Conservation (phyloP, 257 asterid species). For the Solanum neorickii region DNA sequence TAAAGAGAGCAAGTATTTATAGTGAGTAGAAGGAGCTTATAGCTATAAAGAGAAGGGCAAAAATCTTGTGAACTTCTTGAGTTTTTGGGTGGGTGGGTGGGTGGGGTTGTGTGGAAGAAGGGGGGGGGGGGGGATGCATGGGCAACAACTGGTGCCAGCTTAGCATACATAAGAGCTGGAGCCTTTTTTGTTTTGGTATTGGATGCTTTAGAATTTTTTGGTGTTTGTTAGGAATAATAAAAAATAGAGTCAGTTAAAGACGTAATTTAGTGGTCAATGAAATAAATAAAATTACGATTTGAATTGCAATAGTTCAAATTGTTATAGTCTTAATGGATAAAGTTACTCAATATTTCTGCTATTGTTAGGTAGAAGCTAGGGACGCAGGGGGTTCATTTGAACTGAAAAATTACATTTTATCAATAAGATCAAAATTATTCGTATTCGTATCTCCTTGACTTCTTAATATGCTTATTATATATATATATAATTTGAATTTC, state of each 20-base stretch:
- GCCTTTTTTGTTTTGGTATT: slow-evolving; percentile 1
- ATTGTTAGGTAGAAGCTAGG: accelerated
- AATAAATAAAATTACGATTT: too few relatives aligned
- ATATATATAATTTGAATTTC: too few relatives aligned
- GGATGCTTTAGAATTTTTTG: neutral
- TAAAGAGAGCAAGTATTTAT: slow-evolving; percentile 6
- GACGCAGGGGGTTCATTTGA: accelerated
- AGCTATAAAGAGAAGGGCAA: slow-evolving; percentile 10
- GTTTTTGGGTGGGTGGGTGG: neutral
- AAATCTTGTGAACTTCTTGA: slow-evolving; percentile 33
- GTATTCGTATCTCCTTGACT: neutral
- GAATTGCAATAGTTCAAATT: neutral
- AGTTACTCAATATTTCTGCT: neutral
- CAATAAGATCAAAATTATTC: neutral
- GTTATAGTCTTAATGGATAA: accelerated
- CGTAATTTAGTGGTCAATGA: neutral
- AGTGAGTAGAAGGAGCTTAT: neutral
- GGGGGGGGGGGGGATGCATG: neutral
- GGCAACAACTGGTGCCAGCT: slow-evolving; percentile 30
- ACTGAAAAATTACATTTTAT: too few relatives aligned
- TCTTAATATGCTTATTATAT: neutral
- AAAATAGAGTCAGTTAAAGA: accelerated
- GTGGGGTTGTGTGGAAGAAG: neutral
- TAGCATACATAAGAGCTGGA: slow-evolving; percentile 5
- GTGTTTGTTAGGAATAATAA: neutral